phyloP scores from a whole-genome alignment of 441 rosid species.

The Mallotus japonicus region DNA sequence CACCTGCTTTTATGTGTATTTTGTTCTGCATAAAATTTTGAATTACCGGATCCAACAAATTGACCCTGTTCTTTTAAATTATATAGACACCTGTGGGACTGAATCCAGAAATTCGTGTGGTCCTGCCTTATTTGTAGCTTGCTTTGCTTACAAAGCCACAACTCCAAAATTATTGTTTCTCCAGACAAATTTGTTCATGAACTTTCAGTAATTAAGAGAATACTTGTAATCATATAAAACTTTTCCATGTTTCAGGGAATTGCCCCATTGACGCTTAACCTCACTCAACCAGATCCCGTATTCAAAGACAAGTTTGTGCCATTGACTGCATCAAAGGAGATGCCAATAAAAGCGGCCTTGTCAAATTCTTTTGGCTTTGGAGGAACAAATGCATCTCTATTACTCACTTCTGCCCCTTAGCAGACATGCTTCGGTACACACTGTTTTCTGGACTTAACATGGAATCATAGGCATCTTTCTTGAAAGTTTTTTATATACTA shows the following conservation, averaged over 20 bases:
- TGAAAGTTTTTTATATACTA: no score
- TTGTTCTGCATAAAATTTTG: not conserved
- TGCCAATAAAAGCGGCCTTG: conserved; percentile 63
- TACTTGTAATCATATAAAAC: conserved; percentile 3
- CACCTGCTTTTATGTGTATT: no score
- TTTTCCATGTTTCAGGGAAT: conserved; percentile 57
- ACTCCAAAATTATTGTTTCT: not conserved
- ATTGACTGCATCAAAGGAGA: conserved; percentile 58
- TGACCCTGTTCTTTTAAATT: not conserved
- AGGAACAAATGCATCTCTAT: conserved; percentile 82
- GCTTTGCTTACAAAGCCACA: not conserved
- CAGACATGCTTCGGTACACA: no score
- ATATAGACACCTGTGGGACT: not conserved
- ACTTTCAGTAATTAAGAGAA: not conserved
- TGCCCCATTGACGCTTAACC: conserved; percentile 80
- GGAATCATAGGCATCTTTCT: not conserved
- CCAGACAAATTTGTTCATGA: not conserved
- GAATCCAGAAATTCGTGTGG: not conserved
- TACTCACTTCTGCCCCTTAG: conserved; percentile 33
- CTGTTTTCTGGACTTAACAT: no score
- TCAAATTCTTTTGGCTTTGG: conserved; percentile 94
- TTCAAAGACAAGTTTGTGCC: conserved; percentile 63
- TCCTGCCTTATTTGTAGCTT: not conserved
- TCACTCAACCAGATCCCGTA: conserved; percentile 73
- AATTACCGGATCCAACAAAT: not conserved